Conservation (phyloP, 805 yeast species). For the Candida insectalens region DNA sequence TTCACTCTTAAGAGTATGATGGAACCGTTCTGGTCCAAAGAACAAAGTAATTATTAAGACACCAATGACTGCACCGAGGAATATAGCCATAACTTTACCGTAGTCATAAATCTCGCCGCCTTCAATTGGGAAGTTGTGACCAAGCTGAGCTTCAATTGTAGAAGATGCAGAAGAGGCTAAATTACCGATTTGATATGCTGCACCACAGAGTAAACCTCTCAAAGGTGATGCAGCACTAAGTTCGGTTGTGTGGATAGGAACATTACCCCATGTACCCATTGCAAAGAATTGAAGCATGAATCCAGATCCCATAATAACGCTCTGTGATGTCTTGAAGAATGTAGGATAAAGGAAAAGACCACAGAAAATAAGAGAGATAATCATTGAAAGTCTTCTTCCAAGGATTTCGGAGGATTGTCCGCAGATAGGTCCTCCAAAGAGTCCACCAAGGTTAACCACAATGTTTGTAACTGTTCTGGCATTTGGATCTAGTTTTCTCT, state of each 20-base stretch:
- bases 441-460: slow-evolving; percentile 60
- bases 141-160: slow-evolving; percentile 59
- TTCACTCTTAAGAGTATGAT: slow-evolving; percentile 5
- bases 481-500: slow-evolving; percentile 31
- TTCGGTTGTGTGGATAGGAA: slow-evolving; percentile 60
- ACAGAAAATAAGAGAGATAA: slow-evolving; percentile 39
- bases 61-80: slow-evolving; percentile 56
- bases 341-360: slow-evolving; percentile 58
- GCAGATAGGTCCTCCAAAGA: slow-evolving; percentile 50
- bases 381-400: slow-evolving; percentile 53
- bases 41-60: slow-evolving; percentile 30
- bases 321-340: slow-evolving; percentile 32
- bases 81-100: slow-evolving; percentile 62
- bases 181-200: slow-evolving; percentile 64
- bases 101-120: slow-evolving; percentile 37
- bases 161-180: slow-evolving; percentile 62
- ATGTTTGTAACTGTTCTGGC: slow-evolving; percentile 51
- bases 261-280: slow-evolving; percentile 69
- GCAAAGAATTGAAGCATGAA: slow-evolving; percentile 58
- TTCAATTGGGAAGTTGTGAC: slow-evolving; percentile 46
- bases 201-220: slow-evolving; percentile 51
- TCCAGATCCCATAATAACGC: slow-evolving; percentile 42
- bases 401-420: slow-evolving; percentile 47
- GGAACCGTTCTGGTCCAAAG: slow-evolving; percentile 7
- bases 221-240: slow-evolving; percentile 49